Base-by-base conservation (phyloP, 306 rosid genomes). In the Cicer yamashitae region DNA sequence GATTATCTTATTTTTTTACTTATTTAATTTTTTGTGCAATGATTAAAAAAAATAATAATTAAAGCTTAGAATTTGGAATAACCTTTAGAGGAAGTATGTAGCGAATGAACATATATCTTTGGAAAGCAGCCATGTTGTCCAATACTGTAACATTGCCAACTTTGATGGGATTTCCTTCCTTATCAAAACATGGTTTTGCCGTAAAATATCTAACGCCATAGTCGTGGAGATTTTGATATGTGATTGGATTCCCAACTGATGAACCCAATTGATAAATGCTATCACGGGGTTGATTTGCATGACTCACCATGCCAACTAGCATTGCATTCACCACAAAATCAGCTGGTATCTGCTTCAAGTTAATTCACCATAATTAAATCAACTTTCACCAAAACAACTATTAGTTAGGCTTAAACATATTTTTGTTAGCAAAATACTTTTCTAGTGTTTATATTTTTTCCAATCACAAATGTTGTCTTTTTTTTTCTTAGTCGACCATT, bases 321-420 rank as follows among this genome's bases (percentile, higher is more conserved):
- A 88, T 90, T 12, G 94, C 78, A 77, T 88, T 92, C 73, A 93
- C 92, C 73, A 93, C 98, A 82, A 88, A 76, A 20, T 93, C 98
- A 5, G 98, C 98, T 1, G 98, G 98, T 25, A 93, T 82, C 96
- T 92, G 89, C 13, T 9, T 62, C 52, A 81, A 50, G n/a, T 34
- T 13, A 58, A 39, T 12, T 7, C 25, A 50, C 0, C 22, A 37
- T 46, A 46, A 54, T 50, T 51, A 51, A 51, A 51, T 14, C 5
- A 14, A 51, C 7, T 51, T 5, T 13, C 2, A 48, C 8, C 8
- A 47, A 47, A 47, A 7, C 14, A 48, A 6, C 5, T 51, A 51
- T 18, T 54, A 0, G 0, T 15, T 51, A 14, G 1, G 5, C 6
- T 8, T 53, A 53, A 53, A 3, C 17, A 53, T 53, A 8, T 3